phyloP scores from a whole-genome alignment of 2,329 filamentous ascomycete species.

The Aspergillus hiratsukae region DNA sequence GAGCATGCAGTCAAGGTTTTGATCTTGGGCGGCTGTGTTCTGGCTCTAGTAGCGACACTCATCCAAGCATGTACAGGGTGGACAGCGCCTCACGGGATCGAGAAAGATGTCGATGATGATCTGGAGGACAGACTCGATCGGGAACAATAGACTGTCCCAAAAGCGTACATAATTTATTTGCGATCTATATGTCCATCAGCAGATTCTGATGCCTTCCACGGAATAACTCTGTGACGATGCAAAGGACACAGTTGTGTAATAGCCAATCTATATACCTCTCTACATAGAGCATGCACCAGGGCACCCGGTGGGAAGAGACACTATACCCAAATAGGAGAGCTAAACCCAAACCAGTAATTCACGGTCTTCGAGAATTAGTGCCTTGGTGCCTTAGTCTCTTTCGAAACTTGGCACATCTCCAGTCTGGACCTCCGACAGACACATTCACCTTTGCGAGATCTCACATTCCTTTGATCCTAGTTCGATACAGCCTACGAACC shows the following conservation, averaged over 20 bases:
- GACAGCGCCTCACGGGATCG: constrained; percentile 29
- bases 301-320: no score
- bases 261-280: no score
- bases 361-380: not conserved
- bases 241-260: not conserved
- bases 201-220: not conserved
- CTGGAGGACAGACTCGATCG: not conserved
- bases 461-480: not conserved
- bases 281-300: no score
- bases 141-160: not conserved
- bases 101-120: not conserved
- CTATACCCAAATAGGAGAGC: not conserved
- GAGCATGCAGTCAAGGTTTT: constrained; percentile 50
- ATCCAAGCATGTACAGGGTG: constrained; percentile 58
- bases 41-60: constrained; percentile 47
- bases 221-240: no score
- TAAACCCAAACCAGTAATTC: not conserved
- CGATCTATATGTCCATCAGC: not conserved
- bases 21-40: constrained; percentile 48
- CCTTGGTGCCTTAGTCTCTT: constrained; percentile 11
- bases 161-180: not conserved
- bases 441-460: not conserved
- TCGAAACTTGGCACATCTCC: not conserved
- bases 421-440: not conserved
- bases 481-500: not conserved